Base-by-base conservation (phyloP, 2,329 filamentous ascomycete genomes). In the Plectosphaerella plurivora region DNA sequence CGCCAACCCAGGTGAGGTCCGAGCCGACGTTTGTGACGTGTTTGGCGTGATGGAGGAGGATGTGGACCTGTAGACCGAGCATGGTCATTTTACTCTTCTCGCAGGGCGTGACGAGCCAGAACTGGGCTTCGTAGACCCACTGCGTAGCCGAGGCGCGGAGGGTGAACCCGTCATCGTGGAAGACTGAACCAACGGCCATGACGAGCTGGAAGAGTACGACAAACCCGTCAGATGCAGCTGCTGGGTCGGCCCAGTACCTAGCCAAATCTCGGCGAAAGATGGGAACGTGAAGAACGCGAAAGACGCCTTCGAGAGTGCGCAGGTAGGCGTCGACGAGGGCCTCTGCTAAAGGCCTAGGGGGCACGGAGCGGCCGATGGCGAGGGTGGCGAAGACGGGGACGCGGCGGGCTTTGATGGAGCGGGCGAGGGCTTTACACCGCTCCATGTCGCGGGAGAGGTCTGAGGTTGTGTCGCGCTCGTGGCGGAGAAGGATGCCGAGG, bases 281-380 rank as follows among this genome's bases (percentile, higher is more conserved):
- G 0, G 82, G 82, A 1, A 80, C 62, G 60, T 87, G 78, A 9
- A 87, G 53, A 22, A 87, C 72, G 3, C 83, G 74, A 55, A 80
- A 74, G 15, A 79, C 75, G 1, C 77, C 76, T 59, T 86, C 82
- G 42, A 81, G 74, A 1, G 77, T 77, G 47, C 78, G 69, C 16
- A 87, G 65, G 65, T 84, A 84, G 28, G 69, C 64, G 9, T 76
- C 69, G 15, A 84, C 66, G 2, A 84, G 70, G 49, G 72, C 63
- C 53, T 84, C 79, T 0, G 77, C 74, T 1, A 81, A 54, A 0
- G 64, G 63, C 11, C 66, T 64, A 1, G 63, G 41, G 0, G 75
- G 73, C 8, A 76, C 66, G 4, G 66, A 63, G 37, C 65, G 61
- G 14, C 76, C 74, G 3, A 74, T 61, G 14, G 71, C 66, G 20